phyloP scores from a whole-genome alignment of 129 eudicot species.

The Arctium lappa region DNA sequence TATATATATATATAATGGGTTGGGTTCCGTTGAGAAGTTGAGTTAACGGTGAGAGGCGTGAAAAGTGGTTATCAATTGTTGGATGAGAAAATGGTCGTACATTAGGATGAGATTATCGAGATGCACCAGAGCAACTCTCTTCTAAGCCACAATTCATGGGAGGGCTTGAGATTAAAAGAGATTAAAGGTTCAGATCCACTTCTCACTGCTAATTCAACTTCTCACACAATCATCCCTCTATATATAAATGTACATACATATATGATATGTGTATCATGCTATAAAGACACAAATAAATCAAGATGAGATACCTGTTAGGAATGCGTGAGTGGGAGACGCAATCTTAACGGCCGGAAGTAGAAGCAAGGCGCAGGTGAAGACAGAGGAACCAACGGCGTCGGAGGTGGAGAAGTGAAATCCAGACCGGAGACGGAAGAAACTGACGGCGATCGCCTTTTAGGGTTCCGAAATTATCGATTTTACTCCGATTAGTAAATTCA shows the following conservation, averaged over 20 bases:
- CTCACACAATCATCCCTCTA: no score
- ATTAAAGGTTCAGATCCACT: no score
- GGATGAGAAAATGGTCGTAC: no score
- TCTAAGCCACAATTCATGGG: no score
- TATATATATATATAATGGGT: neutral
- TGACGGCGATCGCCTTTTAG: neutral
- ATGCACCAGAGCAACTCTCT: no score
- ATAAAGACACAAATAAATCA: neutral
- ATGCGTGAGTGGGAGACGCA: neutral
- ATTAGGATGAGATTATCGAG: no score
- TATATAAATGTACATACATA: neutral
- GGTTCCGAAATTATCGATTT: neutral
- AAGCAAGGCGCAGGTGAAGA: neutral
- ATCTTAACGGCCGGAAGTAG: neutral
- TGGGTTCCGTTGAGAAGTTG: no score
- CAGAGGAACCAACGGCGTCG: neutral
- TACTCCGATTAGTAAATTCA: neutral
- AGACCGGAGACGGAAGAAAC: neutral
- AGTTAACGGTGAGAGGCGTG: no score
- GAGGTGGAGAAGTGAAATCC: neutral
- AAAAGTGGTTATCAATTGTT: no score
- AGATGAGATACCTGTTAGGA: neutral
- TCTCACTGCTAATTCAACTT: no score
- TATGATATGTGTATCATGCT: neutral
- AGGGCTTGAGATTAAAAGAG: no score